These are phyloP conservation scores for Aspergillus flavus DNA, from an alignment of 2,329 filamentous ascomycete genomes.

Conservation along the genomic window DNA sequence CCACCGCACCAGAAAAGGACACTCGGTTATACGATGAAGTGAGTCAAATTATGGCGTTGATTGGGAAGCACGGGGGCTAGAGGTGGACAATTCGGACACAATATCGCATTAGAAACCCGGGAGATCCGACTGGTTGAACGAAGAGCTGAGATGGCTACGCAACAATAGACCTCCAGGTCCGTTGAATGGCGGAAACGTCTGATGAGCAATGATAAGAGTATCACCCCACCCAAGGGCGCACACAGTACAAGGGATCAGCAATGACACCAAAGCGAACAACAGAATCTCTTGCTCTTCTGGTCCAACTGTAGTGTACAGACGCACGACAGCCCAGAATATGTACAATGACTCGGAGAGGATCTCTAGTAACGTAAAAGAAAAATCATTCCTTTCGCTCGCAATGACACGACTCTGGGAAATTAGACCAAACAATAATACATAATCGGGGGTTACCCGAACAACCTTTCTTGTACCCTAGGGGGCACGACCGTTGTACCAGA, in stretches of 20 bases:
- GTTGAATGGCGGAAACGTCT: conserved; percentile 8
- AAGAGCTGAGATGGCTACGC: conserved; percentile 4
- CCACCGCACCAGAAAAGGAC: conserved; percentile 17
- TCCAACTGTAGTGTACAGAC: conserved; percentile 44
- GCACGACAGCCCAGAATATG: conserved; percentile 44
- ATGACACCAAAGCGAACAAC: conserved; percentile 34
- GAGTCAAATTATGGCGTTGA: conserved; percentile 36
- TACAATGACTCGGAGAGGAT: conserved; percentile 44
- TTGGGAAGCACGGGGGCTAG: conserved; percentile 33
- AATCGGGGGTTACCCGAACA: conserved; percentile 37
- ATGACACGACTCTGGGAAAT: conserved; percentile 43
- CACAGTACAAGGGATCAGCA: conserved; percentile 17
- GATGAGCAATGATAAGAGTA: conserved; percentile 14
- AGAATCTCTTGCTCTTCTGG: conserved; percentile 41
- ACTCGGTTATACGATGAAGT: conserved; percentile 30
- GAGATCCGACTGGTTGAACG: conserved; percentile 1
- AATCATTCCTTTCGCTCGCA: conserved; percentile 45
- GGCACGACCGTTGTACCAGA: conserved; percentile 34
- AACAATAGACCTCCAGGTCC: neutral
- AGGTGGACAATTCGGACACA: neutral
- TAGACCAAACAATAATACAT: conserved; percentile 49
- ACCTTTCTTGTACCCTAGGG: conserved; percentile 38
- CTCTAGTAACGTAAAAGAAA: conserved; percentile 42
- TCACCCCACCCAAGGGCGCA: conserved; percentile 14
- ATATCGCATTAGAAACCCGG: neutral